These are phyloP conservation scores for Sergeia podlipaevii DNA, from an alignment of 208 protist genomes.

Conservation along the genomic window DNA sequence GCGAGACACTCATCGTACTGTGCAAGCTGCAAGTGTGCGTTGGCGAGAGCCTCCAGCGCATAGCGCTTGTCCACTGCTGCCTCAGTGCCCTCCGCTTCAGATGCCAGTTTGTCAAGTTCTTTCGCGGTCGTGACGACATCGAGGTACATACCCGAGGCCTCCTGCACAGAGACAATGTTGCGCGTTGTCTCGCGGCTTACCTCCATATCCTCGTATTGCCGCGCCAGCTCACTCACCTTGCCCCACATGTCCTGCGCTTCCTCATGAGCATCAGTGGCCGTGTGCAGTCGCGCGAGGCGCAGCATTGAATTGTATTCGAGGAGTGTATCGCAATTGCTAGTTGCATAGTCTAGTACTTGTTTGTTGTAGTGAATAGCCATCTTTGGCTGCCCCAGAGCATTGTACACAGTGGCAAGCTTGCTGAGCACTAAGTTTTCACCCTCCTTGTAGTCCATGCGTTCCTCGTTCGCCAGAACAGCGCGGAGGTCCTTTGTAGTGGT, in stretches of 20 bases:
- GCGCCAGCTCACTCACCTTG: conserved; percentile 72
- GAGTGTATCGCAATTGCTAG: conserved; percentile 56
- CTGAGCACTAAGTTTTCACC: conserved; percentile 66
- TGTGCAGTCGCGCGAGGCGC: conserved; percentile 76
- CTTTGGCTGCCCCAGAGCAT: conserved; percentile 54
- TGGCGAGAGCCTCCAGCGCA: conserved; percentile 78
- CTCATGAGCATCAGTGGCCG: conserved; percentile 26
- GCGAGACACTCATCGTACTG: conserved; percentile 76
- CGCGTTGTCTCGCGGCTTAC: conserved; percentile 82
- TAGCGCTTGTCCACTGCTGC: conserved; percentile 66
- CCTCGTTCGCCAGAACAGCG: conserved; percentile 42
- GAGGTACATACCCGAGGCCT: conserved; percentile 56
- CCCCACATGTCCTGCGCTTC: conserved; percentile 69
- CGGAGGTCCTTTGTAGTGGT: conserved; percentile 24
- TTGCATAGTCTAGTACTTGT: conserved; percentile 68
- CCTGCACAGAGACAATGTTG: conserved; percentile 73
- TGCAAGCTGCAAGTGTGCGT: conserved; percentile 73
- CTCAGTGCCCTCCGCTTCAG: conserved; percentile 57
- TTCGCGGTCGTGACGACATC: conserved; percentile 68
- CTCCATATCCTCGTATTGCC: conserved; percentile 80
- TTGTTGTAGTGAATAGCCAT: conserved; percentile 77
- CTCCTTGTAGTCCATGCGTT: conserved; percentile 43
- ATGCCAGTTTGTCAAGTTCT: conserved; percentile 61
- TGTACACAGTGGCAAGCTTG: conserved; percentile 76
- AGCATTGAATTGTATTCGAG: conserved; percentile 77